Evolutionary conservation across 2,329 filamentous ascomycete species (phyloP), one percentile per base, ranked within the genome.

Genomic region (Ophiocordyceps camponoti-saundersi): DNA sequence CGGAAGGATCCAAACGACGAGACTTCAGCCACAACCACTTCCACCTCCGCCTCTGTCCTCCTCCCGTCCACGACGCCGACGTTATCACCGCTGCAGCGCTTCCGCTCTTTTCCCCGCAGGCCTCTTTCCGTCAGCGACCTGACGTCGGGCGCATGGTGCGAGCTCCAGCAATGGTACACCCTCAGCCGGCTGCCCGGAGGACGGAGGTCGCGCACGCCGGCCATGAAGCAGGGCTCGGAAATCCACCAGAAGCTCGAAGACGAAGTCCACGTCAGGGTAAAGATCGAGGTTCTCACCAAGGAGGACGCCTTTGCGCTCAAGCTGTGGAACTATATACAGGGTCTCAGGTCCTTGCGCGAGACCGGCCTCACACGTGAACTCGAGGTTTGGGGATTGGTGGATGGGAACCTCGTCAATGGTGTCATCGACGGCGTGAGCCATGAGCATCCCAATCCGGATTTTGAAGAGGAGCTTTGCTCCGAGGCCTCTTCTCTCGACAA

Each of bases 261-360:
- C 49, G 75, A 96, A 59, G 80, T 95, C 0, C 85, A 94, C 57
- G 80, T 72, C 0, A 80, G 81, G 0, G 82, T 95, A 0, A 71
- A 72, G 3, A 76, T 96, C 4, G 77, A 83, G 18, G 72, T 88
- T 2, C 64, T 72, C 30, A 87, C 75, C 3, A 84, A 79, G 50
- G 89, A 95, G 58, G 92, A 98, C 56, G 72, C 71, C 0, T 88
- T 90, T 63, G 92, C 84, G 0, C 61, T 96, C 49, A 73, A 79
- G 49, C 72, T 96, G 44, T 96, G 89, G 88, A 96, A 96, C 60
- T 71, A 92, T 11, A 82, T 95, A 32, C 85, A 94, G 57, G 88
- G 89, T 0, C 58, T 96, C 45, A 76, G 85, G 18, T 86, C 80
- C 1, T 65, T 90, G 46, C 71, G 81, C 6, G 75, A 83, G 13